These are phyloP conservation scores for Phytopythium sindhum DNA, from an alignment of 352 stramenopile species.

Conservation along the genomic window DNA sequence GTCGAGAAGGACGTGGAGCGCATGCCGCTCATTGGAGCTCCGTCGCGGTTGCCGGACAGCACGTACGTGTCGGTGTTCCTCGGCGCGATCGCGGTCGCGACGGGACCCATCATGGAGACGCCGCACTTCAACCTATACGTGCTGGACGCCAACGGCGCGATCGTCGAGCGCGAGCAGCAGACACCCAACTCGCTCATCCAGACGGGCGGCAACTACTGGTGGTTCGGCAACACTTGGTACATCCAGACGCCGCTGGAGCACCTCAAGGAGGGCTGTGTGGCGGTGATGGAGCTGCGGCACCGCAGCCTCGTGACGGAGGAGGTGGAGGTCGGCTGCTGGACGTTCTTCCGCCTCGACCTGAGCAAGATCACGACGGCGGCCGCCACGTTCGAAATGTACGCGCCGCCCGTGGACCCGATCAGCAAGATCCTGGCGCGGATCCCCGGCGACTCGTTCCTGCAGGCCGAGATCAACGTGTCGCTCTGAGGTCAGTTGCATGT, in stretches of 20 bases:
- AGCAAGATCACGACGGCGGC: slow-evolving; percentile 86
- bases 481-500: slow-evolving; percentile 30
- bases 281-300: slow-evolving; percentile 85
- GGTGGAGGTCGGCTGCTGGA: slow-evolving; percentile 87
- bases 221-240: slow-evolving; percentile 89
- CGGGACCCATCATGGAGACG: slow-evolving; percentile 83
- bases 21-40: slow-evolving; percentile 45
- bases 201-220: slow-evolving; percentile 84
- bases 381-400: slow-evolving; percentile 89
- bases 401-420: slow-evolving; percentile 74
- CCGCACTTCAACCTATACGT: slow-evolving; percentile 87
- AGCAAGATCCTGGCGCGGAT: slow-evolving; percentile 86
- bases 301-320: slow-evolving; percentile 80
- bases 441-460: slow-evolving; percentile 84
- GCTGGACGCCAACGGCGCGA: slow-evolving; percentile 64
- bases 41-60: slow-evolving; percentile 59
- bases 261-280: slow-evolving; percentile 82
- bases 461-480: slow-evolving; percentile 87
- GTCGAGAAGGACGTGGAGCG: slow-evolving; percentile 30
- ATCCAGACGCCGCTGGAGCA: slow-evolving; percentile 83
- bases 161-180: slow-evolving; percentile 71
- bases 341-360: slow-evolving; percentile 86
- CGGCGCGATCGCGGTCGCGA: slow-evolving; percentile 74
- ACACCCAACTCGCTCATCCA: slow-evolving; percentile 87
- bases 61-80: slow-evolving; percentile 88